Percentiles rank a stretch among this genome's conserved stretches.
These are phyloP conservation scores for Amphichorda felina DNA, from an alignment of 2,329 filamentous ascomycete species.

Conservation along the genomic window DNA sequence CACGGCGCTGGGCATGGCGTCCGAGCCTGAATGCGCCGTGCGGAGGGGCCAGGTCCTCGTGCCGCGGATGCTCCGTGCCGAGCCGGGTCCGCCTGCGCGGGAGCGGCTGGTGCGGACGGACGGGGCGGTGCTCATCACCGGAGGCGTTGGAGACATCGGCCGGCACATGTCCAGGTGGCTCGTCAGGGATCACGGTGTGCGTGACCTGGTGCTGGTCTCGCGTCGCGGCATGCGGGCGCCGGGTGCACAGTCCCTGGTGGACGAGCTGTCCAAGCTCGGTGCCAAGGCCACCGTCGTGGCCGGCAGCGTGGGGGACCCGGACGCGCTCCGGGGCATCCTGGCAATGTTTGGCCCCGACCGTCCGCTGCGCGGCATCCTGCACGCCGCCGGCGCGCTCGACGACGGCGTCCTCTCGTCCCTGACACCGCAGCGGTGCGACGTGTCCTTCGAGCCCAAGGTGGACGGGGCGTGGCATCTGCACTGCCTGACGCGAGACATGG, in stretches of 20 bases:
- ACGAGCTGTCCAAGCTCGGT: slow-evolving; percentile 5
- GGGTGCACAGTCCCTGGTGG: slow-evolving; percentile 4
- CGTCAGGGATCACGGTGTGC: slow-evolving; percentile 3
- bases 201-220: slow-evolving; percentile 6
- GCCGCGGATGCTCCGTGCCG: slow-evolving; percentile 5
- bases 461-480: slow-evolving; percentile 20
- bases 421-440: slow-evolving; percentile 16
- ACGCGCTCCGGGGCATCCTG: slow-evolving; percentile 4
- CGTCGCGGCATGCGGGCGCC: slow-evolving; percentile 4
- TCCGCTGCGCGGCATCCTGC: slow-evolving; percentile 7
- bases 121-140: slow-evolving; percentile 8
- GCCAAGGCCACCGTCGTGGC: slow-evolving; percentile 5
- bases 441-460: slow-evolving; percentile 15
- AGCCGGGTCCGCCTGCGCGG: not conserved
- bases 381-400: slow-evolving; percentile 7
- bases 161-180: slow-evolving; percentile 6
- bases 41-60: slow-evolving; percentile 5
- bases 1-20: not conserved
- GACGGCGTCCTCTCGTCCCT: slow-evolving; percentile 13
- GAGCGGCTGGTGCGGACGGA: slow-evolving; percentile 4
- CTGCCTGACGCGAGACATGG: slow-evolving; percentile 6
- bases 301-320: slow-evolving; percentile 4
- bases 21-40: slow-evolving; percentile 7
- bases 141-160: slow-evolving; percentile 8
- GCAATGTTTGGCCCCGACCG: slow-evolving; percentile 2